Percentiles rank a stretch among this genome's conserved stretches.
These are phyloP conservation scores for Paramyrothecium sp. DNA, from an alignment of 2,329 filamentous ascomycete genomes.

Conservation along the genomic window DNA sequence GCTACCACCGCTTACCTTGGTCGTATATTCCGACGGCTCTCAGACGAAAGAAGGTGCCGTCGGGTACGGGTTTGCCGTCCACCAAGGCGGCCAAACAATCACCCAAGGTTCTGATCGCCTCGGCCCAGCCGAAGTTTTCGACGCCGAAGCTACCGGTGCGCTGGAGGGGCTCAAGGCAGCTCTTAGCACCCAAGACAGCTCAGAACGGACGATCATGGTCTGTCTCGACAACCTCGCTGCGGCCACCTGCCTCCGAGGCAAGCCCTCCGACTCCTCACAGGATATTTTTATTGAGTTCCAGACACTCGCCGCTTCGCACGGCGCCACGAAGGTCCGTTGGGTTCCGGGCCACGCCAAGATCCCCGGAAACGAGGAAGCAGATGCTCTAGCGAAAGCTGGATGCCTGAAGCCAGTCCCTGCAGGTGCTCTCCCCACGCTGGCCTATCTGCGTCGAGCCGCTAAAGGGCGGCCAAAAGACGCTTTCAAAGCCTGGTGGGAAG, in stretches of 20 bases:
- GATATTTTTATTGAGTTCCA: conserved; percentile 9
- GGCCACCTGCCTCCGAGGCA: conserved; percentile 10
- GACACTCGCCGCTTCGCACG: conserved; percentile 4
- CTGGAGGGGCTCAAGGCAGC: conserved; percentile 10
- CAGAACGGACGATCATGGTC: conserved; percentile 7
- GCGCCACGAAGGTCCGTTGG: conserved; percentile 3
- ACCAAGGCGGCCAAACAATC: conserved; percentile 3
- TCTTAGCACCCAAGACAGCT: conserved; percentile 2
- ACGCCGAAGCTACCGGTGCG: conserved; percentile 11
- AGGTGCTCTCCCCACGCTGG: conserved; percentile 1
- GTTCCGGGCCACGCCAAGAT: conserved; percentile 9
- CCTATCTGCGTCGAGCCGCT: conserved; percentile 4
- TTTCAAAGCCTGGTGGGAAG: conserved; percentile 5
- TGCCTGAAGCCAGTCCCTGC: conserved; percentile 3
- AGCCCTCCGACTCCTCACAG: conserved; percentile 11
- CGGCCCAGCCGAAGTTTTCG: conserved; percentile 11
- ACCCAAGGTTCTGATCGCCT: conserved; percentile 5
- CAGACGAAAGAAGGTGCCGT: conserved; percentile 4
- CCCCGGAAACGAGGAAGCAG: conserved; percentile 7
- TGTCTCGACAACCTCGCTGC: conserved; percentile 14
- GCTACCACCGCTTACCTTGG: conserved; percentile 3
- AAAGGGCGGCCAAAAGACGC: conserved; percentile 3
- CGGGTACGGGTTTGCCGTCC: conserved; percentile 11
- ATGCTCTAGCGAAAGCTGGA: conserved; percentile 8
- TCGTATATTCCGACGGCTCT: conserved; percentile 12